Evolutionary conservation across 2,329 filamentous ascomycete genomes (phyloP).

Genomic region (Fusarium sp.): DNA sequence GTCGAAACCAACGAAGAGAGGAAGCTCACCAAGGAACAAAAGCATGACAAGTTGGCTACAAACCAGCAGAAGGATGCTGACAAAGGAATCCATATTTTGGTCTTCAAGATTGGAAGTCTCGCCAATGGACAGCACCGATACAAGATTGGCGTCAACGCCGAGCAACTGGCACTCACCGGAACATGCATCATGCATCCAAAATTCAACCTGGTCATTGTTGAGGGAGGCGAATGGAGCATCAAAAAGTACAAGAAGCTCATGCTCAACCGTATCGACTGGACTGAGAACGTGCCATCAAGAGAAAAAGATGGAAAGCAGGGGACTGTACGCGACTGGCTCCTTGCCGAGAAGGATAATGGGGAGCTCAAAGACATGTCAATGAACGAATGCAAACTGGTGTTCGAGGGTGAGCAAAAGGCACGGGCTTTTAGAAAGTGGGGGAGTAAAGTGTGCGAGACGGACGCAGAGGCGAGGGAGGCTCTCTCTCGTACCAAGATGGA

Average conservation of each 20-base stretch:
- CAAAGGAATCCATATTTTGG: conserved; percentile 85
- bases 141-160: conserved; percentile 92
- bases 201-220: conserved; percentile 89
- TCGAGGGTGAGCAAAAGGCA: conserved; percentile 88
- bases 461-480: conserved; percentile 86
- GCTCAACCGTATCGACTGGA: conserved; percentile 94
- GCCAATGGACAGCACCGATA: conserved; percentile 93
- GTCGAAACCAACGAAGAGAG: conserved; percentile 83
- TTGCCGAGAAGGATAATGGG: conserved; percentile 81
- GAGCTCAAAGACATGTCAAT: conserved; percentile 82
- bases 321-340: conserved; percentile 79
- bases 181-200: conserved; percentile 93
- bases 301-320: conserved; percentile 71
- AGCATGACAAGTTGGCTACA: conserved; percentile 81
- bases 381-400: conserved; percentile 87
- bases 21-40: conserved; percentile 89
- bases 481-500: conserved; percentile 88
- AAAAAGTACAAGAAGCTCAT: conserved; percentile 92
- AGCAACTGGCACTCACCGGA: conserved; percentile 87
- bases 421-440: conserved; percentile 89
- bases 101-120: conserved; percentile 91
- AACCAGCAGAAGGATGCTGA: conserved; percentile 91
- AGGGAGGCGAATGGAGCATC: conserved; percentile 87
- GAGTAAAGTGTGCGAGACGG: conserved; percentile 91
- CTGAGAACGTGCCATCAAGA: conserved; percentile 81